Evolutionary conservation across 768 basidiomycete genomes (phyloP).

Genomic region (Agrocybe praecox): DNA sequence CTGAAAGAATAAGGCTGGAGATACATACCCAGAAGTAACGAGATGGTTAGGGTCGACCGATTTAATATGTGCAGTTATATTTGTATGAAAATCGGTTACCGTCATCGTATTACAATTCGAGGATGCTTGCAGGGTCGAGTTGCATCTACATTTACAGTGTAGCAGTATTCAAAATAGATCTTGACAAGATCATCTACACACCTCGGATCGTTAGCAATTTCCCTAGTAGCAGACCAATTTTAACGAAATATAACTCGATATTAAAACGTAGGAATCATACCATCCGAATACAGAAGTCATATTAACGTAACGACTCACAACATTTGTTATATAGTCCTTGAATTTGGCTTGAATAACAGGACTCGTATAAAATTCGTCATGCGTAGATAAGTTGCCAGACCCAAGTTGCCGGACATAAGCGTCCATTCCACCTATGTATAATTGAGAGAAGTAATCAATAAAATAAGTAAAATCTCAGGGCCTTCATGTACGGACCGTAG

Average conservation of each 20-base stretch:
- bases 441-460: neutral
- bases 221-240: conserved; percentile 39
- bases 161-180: conserved; percentile 1
- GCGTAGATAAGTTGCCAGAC: conserved; percentile 28
- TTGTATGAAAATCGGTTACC: conserved; percentile 59
- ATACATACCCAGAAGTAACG: conserved; percentile 58
- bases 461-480: neutral
- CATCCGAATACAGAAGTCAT: conserved; percentile 53
- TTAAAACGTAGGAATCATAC: no score
- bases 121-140: conserved; percentile 50
- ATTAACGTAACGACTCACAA: conserved; percentile 61
- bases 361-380: conserved; percentile 65
- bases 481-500: conserved; percentile 44
- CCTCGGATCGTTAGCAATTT: conserved; percentile 70
- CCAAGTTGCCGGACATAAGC: conserved; percentile 55
- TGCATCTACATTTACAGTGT: conserved; percentile 43
- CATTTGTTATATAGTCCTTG: conserved; percentile 55
- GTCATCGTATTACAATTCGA: conserved; percentile 48
- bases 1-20: neutral
- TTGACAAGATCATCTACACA: conserved; percentile 17
- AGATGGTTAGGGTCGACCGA: conserved; percentile 64
- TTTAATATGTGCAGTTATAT: conserved; percentile 45
- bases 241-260: no score
- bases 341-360: conserved; percentile 50
- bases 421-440: conserved; percentile 69